These are phyloP conservation scores for Aspergillus ochraceoroseus DNA, from an alignment of 2,329 filamentous ascomycete genomes.

Conservation along the genomic window DNA sequence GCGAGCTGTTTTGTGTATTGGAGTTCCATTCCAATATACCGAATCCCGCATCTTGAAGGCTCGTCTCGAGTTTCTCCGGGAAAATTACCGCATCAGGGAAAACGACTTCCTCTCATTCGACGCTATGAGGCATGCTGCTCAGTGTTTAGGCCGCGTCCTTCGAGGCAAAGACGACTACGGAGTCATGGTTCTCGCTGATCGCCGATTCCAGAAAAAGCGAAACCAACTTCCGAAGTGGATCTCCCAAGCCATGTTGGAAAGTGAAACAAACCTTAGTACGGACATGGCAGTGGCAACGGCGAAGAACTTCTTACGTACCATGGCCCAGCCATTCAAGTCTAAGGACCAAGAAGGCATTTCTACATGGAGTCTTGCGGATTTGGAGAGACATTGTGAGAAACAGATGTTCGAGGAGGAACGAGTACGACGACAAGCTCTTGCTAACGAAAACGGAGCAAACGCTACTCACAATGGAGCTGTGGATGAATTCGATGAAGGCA, in stretches of 20 bases:
- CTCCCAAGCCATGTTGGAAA: constrained; percentile 75
- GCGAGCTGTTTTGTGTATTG: constrained; percentile 90
- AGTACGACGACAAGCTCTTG: constrained; percentile 53
- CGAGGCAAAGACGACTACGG: constrained; percentile 98
- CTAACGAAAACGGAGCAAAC: constrained; percentile 26
- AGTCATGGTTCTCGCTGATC: constrained; percentile 97
- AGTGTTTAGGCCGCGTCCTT: constrained; percentile 90
- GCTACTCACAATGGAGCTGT: constrained; percentile 22
- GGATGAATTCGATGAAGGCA: constrained; percentile 42
- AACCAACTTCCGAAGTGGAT: constrained; percentile 95
- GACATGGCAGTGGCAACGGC: constrained; percentile 90
- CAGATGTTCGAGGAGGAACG: constrained; percentile 66
- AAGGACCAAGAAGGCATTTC: constrained; percentile 87
- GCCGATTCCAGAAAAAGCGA: constrained; percentile 87
- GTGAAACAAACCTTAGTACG: constrained; percentile 83
- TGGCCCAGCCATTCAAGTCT: constrained; percentile 83
- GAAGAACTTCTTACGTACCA: constrained; percentile 80
- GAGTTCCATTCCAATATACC: constrained; percentile 97
- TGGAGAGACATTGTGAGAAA: constrained; percentile 64
- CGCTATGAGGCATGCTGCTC: constrained; percentile 97
- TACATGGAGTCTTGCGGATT: constrained; percentile 78
- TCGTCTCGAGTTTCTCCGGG: constrained; percentile 87
- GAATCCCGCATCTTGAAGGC: constrained; percentile 96
- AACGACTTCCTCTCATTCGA: constrained; percentile 98
- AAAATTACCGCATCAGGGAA: constrained; percentile 93